Evolutionary conservation across 2,329 filamentous ascomycete species (phyloP), one percentile per base, ranked within the genome.

Genomic region (Colletotrichum viniferum): DNA sequence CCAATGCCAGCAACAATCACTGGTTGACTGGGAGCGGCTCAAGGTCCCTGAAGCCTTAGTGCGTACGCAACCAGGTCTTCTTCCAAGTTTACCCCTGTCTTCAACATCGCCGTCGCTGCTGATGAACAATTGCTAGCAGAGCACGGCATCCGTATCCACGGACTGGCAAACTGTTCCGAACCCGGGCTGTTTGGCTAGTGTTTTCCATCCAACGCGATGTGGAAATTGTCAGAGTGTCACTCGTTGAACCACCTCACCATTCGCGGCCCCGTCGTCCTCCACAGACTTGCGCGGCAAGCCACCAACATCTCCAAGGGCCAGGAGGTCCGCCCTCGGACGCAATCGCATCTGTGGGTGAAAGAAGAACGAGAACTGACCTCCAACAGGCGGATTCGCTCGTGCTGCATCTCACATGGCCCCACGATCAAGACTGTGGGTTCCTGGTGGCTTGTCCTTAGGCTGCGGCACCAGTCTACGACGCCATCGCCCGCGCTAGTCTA

Each of bases 401-500:
- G 48, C 68, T 71, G 68, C 68, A 71, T 75, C 69, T 64, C 43
- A 58, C 48, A 63, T 75, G 26, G 69, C 61, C 68, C 72, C 68
- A 71, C 52, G 72, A 71, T 64, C 32, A 58, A 60, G 62, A 52
- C 64, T 62, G 69, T 67, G 69, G 63, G 63, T 73, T 73, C 32
- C 69, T 73, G 69, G 58, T 60, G 69, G 67, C 69, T 26, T 62
- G 38, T 67, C 38, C 61, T 13, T 36, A 61, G 28, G 38, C 52
- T 62, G 28, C 63, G 18, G 36, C 60, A 30, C 60, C 34, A 60
- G 55, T 24, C 32, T 24, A 74, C 68, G 65, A 71, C 60, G n/a
- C 34, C 58, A 70, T 71, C 61, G 68, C 38, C 69, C 43, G 55
- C 58, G 36, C n/a, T 28, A 60, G 73, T 34, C 48, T 73, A 68